These are phyloP conservation scores for Penicillium polonicum DNA, from an alignment of 2,329 filamentous ascomycete species.

Conservation along the genomic window DNA sequence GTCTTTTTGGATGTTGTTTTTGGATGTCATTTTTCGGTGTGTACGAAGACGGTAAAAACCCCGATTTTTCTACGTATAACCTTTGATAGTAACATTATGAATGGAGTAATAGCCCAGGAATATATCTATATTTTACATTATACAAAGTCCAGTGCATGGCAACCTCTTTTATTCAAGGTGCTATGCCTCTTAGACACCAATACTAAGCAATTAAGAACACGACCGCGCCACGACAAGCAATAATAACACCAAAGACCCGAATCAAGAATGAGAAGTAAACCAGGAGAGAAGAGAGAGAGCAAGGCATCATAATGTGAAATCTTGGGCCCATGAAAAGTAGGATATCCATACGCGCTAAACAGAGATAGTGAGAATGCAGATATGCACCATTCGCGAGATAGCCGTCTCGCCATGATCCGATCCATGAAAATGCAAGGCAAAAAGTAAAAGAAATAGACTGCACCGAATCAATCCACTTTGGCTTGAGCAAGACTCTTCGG, in stretches of 20 bases:
- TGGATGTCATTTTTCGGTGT: no score
- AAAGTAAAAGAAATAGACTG: neutral
- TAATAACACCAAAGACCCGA: neutral
- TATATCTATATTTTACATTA: neutral
- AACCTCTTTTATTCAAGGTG: no score
- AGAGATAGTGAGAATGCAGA: neutral
- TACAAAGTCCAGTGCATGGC: neutral
- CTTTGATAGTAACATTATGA: no score
- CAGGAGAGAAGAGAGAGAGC: neutral
- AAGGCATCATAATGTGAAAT: neutral
- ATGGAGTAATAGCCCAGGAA: neutral
- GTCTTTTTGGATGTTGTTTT: no score
- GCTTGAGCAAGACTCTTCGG: slow-evolving; percentile 68
- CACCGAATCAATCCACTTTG: slow-evolving; percentile 64
- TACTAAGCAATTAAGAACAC: neutral
- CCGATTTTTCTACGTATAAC: no score
- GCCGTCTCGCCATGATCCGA: neutral
- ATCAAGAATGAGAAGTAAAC: neutral
- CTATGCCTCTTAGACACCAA: neutral
- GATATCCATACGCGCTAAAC: slow-evolving; percentile 7
- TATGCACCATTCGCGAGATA: neutral
- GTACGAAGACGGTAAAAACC: no score
- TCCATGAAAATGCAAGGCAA: slow-evolving; percentile 7
- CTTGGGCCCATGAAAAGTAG: neutral
- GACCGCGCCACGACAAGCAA: neutral